Base-by-base conservation (phyloP, 148 eudicot genomes). In the Amaranthus hypochondriacus region DNA sequence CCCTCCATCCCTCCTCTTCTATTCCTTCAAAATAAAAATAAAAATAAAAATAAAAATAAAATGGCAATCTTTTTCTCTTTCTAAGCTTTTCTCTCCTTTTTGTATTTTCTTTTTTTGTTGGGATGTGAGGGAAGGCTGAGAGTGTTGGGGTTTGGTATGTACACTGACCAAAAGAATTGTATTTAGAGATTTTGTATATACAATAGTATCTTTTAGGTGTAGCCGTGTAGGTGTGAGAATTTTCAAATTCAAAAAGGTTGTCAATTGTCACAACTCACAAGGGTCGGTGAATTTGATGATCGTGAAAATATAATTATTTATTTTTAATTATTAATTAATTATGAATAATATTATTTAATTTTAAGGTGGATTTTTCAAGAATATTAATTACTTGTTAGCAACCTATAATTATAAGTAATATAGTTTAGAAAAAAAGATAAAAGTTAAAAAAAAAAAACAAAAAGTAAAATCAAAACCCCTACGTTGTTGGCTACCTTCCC, bases 91-190 rank as follows among this genome's bases (percentile, higher is more conserved):
- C 61, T 42, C 43, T 55, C 7, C 39, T 55, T 70, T 55, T 56
- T 50, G 39, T 39, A 13, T 44, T 70, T 51, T 51, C 5, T 14
- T 48, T 5, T 28, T 66, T 66, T 66, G 46, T 10, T 43, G 4
- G 73, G 14, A 62, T 70, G 48, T 64, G 51, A 64, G 50, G 47
- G 50, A 64, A 64, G 63, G 18, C 21, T 44, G 68, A 46, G 68
- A 64, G 68, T 64, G 68, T 12, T 48, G 68, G 68, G 68, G 68
- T 65, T 65, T 65, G 68, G 53, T 65, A 65, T 65, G 52, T 65
- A 47, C 68, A 66, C 54, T 66, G 6, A 14, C n/a, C 51, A 13
- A 66, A 21, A 28, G 39, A 28, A 28, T 28, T 28, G 39, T 28
- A 28, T 28, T 28, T 28, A 28, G 39, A 28, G 39, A 28, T 28